Conservation (phyloP, 2,329 filamentous ascomycete genomes). For the Microthyrium microscopicum region DNA sequence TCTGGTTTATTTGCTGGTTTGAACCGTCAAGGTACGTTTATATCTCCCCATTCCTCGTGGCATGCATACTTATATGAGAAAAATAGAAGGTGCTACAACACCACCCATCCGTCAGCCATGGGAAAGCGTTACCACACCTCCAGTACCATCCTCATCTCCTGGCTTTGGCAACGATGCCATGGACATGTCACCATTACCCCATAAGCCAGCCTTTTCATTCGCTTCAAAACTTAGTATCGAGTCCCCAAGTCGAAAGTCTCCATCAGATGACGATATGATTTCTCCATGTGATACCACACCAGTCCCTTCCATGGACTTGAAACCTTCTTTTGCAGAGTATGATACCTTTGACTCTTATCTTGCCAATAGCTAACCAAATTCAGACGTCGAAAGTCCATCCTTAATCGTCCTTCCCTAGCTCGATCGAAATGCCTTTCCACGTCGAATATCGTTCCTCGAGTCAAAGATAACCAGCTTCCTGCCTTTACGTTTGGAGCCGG, state of each 20-base stretch:
- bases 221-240: conserved; percentile 46
- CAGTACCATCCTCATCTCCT: conserved; percentile 70
- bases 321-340: conserved; percentile 20
- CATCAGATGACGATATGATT: conserved; percentile 27
- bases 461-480: conserved; percentile 45
- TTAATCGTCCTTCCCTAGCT: conserved; percentile 5
- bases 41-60: neutral
- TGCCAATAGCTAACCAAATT: conserved; percentile 2
- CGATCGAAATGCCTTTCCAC: conserved; percentile 4
- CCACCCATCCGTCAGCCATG: conserved; percentile 25
- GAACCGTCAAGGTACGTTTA: conserved; percentile 41
- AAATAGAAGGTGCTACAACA: conserved; percentile 25
- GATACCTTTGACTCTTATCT: conserved; percentile 9
- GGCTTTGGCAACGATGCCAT: conserved; percentile 57
- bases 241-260: conserved; percentile 51
- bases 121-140: conserved; percentile 68
- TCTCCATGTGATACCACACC: conserved; percentile 14
- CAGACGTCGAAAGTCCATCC: conserved; percentile 5
- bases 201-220: conserved; percentile 54
- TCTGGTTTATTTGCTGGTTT: conserved; percentile 46
- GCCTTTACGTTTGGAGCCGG: conserved; percentile 58
- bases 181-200: conserved; percentile 85
- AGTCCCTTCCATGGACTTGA: neutral
- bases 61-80: conserved; percentile 1
- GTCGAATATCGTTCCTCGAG: neutral